Evolutionary conservation across 1,284 basidiomycete species (phyloP).

Genomic region (Rhodotorula sp.): DNA sequence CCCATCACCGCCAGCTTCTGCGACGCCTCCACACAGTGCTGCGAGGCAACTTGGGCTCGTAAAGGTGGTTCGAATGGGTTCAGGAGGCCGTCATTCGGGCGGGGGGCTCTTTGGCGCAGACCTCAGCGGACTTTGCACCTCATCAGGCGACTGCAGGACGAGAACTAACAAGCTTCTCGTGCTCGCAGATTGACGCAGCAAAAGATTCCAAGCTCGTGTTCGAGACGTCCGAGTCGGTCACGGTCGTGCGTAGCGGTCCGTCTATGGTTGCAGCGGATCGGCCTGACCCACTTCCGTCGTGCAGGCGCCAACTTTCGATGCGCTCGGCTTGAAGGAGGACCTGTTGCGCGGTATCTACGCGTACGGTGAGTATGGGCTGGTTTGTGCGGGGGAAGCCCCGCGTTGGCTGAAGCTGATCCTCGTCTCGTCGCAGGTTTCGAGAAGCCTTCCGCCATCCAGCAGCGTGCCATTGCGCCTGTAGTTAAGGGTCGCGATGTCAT

Average conservation of each 20-base stretch:
- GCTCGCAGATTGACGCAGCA: slow-evolving; percentile 28
- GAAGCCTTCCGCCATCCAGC: slow-evolving; percentile 98
- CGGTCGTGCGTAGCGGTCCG: slow-evolving; percentile 52
- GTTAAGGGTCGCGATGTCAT: slow-evolving; percentile 57
- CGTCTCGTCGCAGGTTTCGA: slow-evolving; percentile 74
- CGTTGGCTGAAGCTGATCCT: not conserved
- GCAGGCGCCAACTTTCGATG: slow-evolving; percentile 45
- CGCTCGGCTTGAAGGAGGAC: slow-evolving; percentile 75
- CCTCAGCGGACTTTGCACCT: not conserved
- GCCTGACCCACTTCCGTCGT: too few relatives aligned
- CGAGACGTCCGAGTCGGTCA: slow-evolving; percentile 94
- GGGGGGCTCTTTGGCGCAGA: too few relatives aligned
- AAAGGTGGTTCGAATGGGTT: too few relatives aligned
- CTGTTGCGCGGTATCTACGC: slow-evolving; percentile 96
- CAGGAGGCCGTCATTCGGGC: too few relatives aligned
- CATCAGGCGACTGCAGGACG: too few relatives aligned
- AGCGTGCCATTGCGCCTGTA: slow-evolving; percentile 94
- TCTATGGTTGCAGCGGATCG: not conserved
- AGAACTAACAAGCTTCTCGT: not conserved
- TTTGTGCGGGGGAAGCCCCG: not conserved
- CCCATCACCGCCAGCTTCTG: not conserved
- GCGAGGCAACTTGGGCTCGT: not conserved
- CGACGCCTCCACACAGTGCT: not conserved
- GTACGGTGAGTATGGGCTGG: slow-evolving; percentile 69
- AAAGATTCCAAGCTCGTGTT: slow-evolving; percentile 78